phyloP scores from a whole-genome alignment of 2,329 filamentous ascomycete species.

The Nigrograna mackinnonii region DNA sequence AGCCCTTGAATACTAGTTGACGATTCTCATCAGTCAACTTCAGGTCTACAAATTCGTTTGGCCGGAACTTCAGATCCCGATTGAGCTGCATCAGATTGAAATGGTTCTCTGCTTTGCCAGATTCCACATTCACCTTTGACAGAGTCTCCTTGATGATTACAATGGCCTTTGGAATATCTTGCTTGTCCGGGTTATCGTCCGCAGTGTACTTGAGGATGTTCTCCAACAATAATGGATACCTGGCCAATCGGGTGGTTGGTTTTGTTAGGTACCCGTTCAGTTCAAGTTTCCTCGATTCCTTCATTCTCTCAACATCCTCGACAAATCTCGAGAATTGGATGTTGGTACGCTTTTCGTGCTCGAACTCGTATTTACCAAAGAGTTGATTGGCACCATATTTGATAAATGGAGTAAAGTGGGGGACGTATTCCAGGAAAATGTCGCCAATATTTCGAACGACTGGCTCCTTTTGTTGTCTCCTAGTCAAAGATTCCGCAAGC shows the following conservation, averaged over 20 bases:
- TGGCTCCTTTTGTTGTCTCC: constrained; percentile 85
- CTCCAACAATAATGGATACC: constrained; percentile 90
- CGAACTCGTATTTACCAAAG: constrained; percentile 97
- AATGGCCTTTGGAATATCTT: constrained; percentile 89
- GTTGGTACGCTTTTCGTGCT: constrained; percentile 90
- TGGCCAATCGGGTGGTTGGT: constrained; percentile 89
- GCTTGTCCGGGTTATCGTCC: constrained; percentile 84
- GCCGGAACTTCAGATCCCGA: constrained; percentile 86
- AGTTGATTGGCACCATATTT: constrained; percentile 94
- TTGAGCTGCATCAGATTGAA: constrained; percentile 94
- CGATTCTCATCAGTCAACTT: constrained; percentile 93
- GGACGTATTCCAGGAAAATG: constrained; percentile 90
- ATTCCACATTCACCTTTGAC: constrained; percentile 88
- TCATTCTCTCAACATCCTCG: constrained; percentile 92
- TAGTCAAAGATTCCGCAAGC: constrained; percentile 85
- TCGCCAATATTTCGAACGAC: constrained; percentile 91
- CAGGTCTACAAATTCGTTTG: constrained; percentile 88
- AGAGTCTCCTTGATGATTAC: constrained; percentile 85
- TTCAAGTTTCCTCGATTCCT: constrained; percentile 95
- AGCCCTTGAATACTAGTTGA: constrained; percentile 91
- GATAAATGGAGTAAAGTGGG: constrained; percentile 94
- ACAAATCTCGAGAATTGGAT: constrained; percentile 86
- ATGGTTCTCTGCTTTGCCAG: constrained; percentile 94
- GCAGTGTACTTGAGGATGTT: constrained; percentile 91
- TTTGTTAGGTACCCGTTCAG: constrained; percentile 98